Evolutionary conservation across 768 basidiomycete species (phyloP).

Genomic region (Rhodocollybia butyracea): DNA sequence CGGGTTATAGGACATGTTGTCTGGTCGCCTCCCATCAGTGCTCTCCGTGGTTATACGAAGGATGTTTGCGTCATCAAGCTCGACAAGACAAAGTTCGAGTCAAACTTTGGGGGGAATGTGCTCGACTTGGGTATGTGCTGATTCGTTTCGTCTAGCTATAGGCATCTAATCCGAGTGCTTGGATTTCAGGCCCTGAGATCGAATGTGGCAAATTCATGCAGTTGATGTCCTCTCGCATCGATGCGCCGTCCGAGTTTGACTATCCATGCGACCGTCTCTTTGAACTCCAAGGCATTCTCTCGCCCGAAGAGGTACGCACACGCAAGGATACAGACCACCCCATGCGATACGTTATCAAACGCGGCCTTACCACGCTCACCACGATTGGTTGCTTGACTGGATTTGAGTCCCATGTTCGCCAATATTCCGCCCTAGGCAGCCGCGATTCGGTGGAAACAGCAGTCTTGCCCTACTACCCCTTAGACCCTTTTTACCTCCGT

Average conservation of each 20-base stretch:
- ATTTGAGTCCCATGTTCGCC: constrained; percentile 29
- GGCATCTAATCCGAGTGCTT: constrained; percentile 19
- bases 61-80: constrained; percentile 35
- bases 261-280: constrained; percentile 32
- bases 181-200: constrained; percentile 23
- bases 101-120: constrained; percentile 28
- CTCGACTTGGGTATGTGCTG: constrained; percentile 33
- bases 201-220: constrained; percentile 16
- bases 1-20: constrained; percentile 36
- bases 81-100: constrained; percentile 27
- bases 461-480: constrained; percentile 25
- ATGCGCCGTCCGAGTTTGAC: constrained; percentile 20
- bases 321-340: constrained; percentile 22
- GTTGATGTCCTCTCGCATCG: constrained; percentile 14
- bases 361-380: constrained; percentile 29
- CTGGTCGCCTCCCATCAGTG: constrained; percentile 34
- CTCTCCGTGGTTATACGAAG: constrained; percentile 20
- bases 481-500: too few species aligned
- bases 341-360: constrained; percentile 33
- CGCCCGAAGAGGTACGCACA: constrained; percentile 24
- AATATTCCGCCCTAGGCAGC: constrained; percentile 16
- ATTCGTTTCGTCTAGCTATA: constrained; percentile 16
- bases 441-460: constrained; percentile 25
- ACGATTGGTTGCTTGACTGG: constrained; percentile 34
- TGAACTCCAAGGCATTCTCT: constrained; percentile 24